Conservation (phyloP, 1,139 yeast genomes). For the Casaregolazyma suthepensis region DNA sequence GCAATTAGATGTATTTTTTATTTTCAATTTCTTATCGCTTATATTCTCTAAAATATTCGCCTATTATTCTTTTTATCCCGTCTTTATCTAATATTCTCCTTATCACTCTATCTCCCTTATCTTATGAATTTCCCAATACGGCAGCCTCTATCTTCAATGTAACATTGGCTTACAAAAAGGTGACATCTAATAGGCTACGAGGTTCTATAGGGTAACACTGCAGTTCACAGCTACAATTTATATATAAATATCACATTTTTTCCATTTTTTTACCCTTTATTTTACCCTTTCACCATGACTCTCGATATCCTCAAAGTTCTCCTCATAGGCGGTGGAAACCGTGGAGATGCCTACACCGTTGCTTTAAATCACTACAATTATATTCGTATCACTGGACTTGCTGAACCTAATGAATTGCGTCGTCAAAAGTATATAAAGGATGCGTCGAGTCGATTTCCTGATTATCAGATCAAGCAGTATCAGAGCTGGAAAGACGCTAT, state of each 20-base stretch:
- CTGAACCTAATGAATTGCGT: conserved; percentile 19
- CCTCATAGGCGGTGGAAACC: conserved; percentile 24
- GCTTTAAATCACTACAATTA: conserved; percentile 19
- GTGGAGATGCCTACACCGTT: conserved; percentile 23
- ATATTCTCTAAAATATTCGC: too few relatives aligned
- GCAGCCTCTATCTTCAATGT: not conserved
- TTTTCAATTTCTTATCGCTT: too few relatives aligned
- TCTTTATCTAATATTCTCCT: not conserved
- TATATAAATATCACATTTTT: not conserved
- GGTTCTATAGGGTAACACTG: not conserved
- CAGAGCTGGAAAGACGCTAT: conserved; percentile 20
- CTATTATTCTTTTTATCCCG: not conserved
- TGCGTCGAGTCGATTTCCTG: conserved; percentile 5
- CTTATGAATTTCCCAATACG: not conserved
- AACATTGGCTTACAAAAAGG: not conserved
- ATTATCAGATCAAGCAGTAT: conserved; percentile 16
- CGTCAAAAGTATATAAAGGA: conserved; percentile 14
- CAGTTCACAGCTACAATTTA: not conserved
- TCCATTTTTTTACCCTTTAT: not conserved
- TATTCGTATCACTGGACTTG: conserved; percentile 22
- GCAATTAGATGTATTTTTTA: too few relatives aligned
- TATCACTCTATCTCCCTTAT: not conserved
- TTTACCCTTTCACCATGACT: conserved; percentile 10
- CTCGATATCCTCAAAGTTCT: conserved; percentile 14
- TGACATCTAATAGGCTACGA: not conserved